Percentiles rank a stretch among this genome's conserved stretches.
phyloP scores from a whole-genome alignment of 2,329 filamentous ascomycete species.

The Graphilbum fragrans region DNA sequence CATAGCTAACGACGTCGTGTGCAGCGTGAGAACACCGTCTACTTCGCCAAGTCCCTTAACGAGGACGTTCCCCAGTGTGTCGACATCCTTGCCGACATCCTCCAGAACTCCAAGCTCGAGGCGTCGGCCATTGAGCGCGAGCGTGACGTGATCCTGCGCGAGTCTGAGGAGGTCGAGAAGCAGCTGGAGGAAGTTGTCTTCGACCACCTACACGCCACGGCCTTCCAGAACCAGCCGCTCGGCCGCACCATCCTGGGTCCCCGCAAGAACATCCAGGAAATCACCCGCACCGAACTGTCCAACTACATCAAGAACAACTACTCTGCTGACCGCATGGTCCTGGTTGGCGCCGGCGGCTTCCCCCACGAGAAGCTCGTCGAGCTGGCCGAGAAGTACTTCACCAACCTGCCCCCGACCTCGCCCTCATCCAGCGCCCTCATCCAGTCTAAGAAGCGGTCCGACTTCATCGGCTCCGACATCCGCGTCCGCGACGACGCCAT shows the following conservation, averaged over 20 bases:
- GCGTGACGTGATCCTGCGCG: conserved; percentile 94
- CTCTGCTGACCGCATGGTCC: conserved; percentile 98
- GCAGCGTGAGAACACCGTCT: conserved; percentile 97
- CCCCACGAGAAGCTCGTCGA: conserved; percentile 90
- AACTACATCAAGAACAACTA: conserved; percentile 99
- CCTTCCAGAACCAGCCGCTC: conserved; percentile 90
- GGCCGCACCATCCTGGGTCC: conserved; percentile 96
- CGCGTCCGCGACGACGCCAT: conserved; percentile 93
- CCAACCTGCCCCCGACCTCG: conserved; percentile 61
- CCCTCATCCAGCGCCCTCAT: conserved; percentile 64
- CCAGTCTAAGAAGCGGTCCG: conserved; percentile 75
- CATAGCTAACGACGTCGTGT: conserved; percentile 8
- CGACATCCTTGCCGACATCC: conserved; percentile 97
- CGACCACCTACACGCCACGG: conserved; percentile 96
- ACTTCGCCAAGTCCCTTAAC: conserved; percentile 99
- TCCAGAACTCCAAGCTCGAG: conserved; percentile 99
- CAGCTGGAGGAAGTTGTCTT: conserved; percentile 99
- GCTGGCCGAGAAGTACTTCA: conserved; percentile 93
- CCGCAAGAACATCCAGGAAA: conserved; percentile 95
- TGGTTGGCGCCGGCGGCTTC: conserved; percentile 88
- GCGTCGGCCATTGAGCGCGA: conserved; percentile 86
- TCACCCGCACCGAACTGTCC: conserved; percentile 78
- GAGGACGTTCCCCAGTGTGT: conserved; percentile 91
- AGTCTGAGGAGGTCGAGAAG: conserved; percentile 99
- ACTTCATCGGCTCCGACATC: conserved; percentile 94